Evolutionary conservation across 2,329 filamentous ascomycete species (phyloP).

Genomic region (Cladosporium sphaerospermum): DNA sequence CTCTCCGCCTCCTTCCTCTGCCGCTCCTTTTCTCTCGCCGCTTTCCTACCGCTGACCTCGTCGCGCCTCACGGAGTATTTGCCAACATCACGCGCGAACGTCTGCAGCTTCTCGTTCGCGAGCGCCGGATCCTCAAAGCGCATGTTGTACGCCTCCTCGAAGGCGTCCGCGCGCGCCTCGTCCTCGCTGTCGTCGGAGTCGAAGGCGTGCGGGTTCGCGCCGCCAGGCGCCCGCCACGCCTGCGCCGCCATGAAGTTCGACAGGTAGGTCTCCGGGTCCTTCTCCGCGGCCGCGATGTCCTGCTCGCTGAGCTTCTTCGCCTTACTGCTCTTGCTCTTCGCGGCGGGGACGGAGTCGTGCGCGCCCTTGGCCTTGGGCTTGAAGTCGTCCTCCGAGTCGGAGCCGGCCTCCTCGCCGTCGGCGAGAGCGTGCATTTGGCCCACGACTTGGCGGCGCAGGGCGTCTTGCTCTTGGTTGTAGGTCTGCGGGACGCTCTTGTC

Average conservation of each 20-base stretch:
- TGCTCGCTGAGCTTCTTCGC: conserved; percentile 43
- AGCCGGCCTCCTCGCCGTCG: conserved; percentile 40
- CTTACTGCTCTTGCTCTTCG: conserved; percentile 21
- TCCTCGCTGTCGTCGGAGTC: conserved; percentile 86
- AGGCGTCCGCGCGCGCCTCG: conserved; percentile 70
- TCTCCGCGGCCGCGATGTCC: conserved; percentile 70
- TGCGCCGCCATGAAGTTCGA: conserved; percentile 91
- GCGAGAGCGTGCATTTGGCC: conserved; percentile 69
- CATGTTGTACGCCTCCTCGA: conserved; percentile 90
- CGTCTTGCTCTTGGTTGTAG: conserved; percentile 83
- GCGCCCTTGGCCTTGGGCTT: conserved; percentile 31
- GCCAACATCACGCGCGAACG: conserved; percentile 81
- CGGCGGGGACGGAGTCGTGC: conserved; percentile 21
- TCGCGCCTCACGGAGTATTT: conserved; percentile 81
- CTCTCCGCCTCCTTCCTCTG: conserved; percentile 74
- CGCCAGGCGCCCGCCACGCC: conserved; percentile 72
- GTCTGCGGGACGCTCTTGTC: conserved; percentile 54
- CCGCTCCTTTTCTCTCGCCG: conserved; percentile 69
- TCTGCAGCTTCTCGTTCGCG: conserved; percentile 79
- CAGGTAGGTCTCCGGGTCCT: conserved; percentile 86
- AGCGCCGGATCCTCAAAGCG: conserved; percentile 89
- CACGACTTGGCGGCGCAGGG: conserved; percentile 69
- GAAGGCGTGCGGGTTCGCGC: conserved; percentile 67
- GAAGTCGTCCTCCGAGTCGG: conserved; percentile 62
- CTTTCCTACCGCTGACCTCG: conserved; percentile 74